phyloP scores from a whole-genome alignment of 1,284 basidiomycete genomes.

The Heterobasidion irregulare region DNA sequence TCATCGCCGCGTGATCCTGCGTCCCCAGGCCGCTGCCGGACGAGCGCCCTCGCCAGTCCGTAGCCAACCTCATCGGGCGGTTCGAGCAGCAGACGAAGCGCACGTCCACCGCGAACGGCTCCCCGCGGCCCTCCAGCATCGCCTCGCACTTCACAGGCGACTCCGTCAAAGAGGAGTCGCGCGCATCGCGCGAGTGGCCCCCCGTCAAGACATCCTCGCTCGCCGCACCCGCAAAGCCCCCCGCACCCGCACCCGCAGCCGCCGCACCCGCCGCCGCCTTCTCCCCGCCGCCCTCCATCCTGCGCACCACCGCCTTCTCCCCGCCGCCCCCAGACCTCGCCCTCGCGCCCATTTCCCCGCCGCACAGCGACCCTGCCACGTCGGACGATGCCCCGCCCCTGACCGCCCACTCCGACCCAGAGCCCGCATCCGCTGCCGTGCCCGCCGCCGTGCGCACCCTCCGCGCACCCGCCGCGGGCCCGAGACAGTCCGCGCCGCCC shows the following conservation, averaged over 20 bases:
- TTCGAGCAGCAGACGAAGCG: conserved; percentile 74
- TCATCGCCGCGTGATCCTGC: too few relatives aligned
- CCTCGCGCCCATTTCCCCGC: background rate
- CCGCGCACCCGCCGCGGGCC: conserved; percentile 17
- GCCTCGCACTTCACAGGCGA: conserved; percentile 49
- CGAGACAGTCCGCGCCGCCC: conserved; percentile 19
- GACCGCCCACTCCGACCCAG: background rate
- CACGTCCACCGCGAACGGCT: conserved; percentile 30
- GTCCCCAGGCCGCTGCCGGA: conserved; percentile 67
- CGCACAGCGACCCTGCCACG: background rate
- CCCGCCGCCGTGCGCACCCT: background rate
- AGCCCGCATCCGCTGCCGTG: background rate
- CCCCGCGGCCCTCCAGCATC: conserved; percentile 52
- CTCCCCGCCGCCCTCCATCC: background rate
- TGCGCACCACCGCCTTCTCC: background rate
- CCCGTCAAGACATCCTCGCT: conserved; percentile 24
- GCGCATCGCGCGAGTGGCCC: conserved; percentile 73
- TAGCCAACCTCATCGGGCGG: conserved; percentile 77
- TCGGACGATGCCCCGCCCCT: background rate
- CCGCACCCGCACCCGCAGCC: conserved; percentile 2
- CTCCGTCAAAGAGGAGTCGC: conserved; percentile 51
- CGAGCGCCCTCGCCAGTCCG: conserved; percentile 72
- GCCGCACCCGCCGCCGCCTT: background rate
- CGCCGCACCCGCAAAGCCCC: conserved; percentile 4
- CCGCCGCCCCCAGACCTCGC: background rate